Base-by-base conservation (phyloP, 148 eudicot species). In the Bassia scoparia region DNA sequence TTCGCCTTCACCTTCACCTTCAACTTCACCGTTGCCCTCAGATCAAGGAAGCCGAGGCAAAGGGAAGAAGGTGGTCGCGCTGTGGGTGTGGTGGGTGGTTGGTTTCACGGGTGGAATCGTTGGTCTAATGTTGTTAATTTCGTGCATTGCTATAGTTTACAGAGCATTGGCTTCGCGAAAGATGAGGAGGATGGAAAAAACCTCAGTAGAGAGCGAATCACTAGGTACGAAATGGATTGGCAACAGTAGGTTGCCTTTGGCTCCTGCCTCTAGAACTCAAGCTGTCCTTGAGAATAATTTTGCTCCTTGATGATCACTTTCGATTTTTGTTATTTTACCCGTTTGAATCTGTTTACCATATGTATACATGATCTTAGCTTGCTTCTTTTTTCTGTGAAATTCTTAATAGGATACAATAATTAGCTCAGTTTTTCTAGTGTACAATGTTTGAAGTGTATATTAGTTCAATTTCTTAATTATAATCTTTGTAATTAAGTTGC, bases 201-300 rank as follows among this genome's bases (percentile, higher is more conserved):
- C 76, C 13, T 59, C 92, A 0, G 92, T 83, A 31, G 86, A 77
- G 55, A 84, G 85, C 68, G 88, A 84, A 48, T 79, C 84, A 44
- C 86, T 93, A 77, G 85, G 65, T 5, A 81, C 82, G 9, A 76
- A 61, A 55, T 90, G 96, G 96, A 68, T 93, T 77, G 88, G 90
- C 15, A 62, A 31, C 46, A 89, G 86, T 66, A 90, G 61, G 84
- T 81, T 93, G 87, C 98, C 98, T 74, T 69, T 83, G 11, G 98
- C 98, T 65, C 21, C 82, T 29, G 81, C 80, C 49, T 83, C 90
- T 59, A 85, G 98, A 86, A 93, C 98, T 56, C 90, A 85, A 24
- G 94, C 88, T 60, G 74, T 49, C 21, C 75, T 93, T 75, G 93
- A 90, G 68, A 76, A 83, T 74, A 87, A 82, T 69, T 83, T 74